These are phyloP conservation scores for Eremochloa ophiuroides DNA, from an alignment of 176 grass and related monocot genomes.

Conservation along the genomic window DNA sequence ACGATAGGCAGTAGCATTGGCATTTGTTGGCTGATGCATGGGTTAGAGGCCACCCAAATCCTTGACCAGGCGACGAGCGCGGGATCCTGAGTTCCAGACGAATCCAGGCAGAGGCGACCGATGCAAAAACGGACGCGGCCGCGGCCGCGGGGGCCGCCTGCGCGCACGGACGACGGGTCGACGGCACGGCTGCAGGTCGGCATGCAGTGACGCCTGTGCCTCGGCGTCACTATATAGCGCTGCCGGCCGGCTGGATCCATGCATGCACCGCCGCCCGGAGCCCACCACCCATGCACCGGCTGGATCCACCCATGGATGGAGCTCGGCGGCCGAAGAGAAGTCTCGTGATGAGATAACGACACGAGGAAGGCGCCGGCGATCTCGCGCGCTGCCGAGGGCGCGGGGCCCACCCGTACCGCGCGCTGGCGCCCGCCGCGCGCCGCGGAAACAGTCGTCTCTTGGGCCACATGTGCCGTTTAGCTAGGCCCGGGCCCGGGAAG, in stretches of 20 bases:
- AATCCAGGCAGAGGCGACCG: background rate
- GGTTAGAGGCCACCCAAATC: no score
- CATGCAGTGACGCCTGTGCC: background rate
- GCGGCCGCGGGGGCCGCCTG: background rate
- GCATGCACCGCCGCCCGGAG: background rate
- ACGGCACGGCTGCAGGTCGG: background rate
- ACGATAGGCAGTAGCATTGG: background rate
- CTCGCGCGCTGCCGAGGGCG: background rate
- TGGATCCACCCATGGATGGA: background rate
- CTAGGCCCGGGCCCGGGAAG: background rate
- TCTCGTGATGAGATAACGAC: slow-evolving; percentile 22
- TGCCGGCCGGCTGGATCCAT: background rate
- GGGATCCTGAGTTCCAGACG: no score
- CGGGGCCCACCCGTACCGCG: slow-evolving; percentile 35
- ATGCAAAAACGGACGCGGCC: background rate
- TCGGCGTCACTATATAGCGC: background rate
- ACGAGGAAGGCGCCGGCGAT: slow-evolving; percentile 22
- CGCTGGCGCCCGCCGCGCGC: background rate
- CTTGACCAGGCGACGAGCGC: background rate
- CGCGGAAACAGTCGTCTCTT: background rate
- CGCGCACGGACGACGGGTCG: background rate
- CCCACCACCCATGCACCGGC: background rate
- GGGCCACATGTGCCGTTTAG: background rate
- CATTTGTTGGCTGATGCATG: no score
- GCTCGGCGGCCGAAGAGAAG: background rate